These are phyloP conservation scores for Plectranthus barbatus DNA, from an alignment of 257 asterid species.

Conservation along the genomic window DNA sequence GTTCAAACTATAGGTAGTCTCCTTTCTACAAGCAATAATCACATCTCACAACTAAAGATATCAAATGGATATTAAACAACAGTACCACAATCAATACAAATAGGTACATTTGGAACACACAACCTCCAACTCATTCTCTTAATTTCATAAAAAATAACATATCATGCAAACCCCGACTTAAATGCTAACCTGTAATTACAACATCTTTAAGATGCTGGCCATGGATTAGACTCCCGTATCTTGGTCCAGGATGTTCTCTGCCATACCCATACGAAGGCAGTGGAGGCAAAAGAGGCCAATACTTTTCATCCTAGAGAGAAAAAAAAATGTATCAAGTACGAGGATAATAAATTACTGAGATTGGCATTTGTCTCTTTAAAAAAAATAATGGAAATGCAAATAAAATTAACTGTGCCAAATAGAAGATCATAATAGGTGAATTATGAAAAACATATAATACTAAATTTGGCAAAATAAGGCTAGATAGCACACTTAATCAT, in stretches of 20 bases:
- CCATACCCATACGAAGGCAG: slow-evolving; percentile 77
- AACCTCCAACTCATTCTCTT: background rate
- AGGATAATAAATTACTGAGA: background rate
- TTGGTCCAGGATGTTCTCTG: slow-evolving; percentile 71
- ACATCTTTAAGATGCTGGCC: slow-evolving; percentile 75
- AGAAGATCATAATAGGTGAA: background rate
- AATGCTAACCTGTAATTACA: slow-evolving; percentile 47
- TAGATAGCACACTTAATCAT: background rate
- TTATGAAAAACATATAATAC: background rate
- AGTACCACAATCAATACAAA: background rate
- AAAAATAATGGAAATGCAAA: background rate
- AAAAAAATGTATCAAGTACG: too few relatives aligned
- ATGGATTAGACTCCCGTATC: slow-evolving; percentile 76
- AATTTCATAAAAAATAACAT: background rate
- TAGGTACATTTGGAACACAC: background rate
- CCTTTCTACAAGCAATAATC: background rate
- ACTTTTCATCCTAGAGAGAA: slow-evolving; percentile 45
- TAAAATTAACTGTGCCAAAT: background rate
- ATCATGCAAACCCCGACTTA: background rate
- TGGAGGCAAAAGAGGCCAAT: slow-evolving; percentile 84
- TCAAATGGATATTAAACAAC: background rate
- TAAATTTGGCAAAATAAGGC: background rate
- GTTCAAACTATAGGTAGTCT: background rate
- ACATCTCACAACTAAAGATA: background rate
- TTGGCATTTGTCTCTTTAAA: background rate